Conservation (phyloP, 108 stramenopile species). For the Nitzschia sp. region DNA sequence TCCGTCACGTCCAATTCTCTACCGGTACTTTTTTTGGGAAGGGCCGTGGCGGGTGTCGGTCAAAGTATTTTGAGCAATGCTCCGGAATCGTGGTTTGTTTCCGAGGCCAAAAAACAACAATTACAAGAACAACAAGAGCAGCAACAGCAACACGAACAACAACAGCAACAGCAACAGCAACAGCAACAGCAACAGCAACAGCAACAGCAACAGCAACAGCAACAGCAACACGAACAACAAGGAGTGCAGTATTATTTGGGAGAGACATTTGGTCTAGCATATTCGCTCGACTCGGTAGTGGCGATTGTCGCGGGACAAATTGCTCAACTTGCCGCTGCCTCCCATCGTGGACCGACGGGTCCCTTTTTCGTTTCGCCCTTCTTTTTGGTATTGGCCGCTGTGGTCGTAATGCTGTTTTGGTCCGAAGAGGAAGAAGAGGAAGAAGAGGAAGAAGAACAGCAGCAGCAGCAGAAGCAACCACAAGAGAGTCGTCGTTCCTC, state of each 20-base stretch:
- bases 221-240: conserved; percentile 14
- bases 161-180: conserved; percentile 3
- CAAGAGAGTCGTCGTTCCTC: conserved; percentile 80
- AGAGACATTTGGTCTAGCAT: conserved; percentile 32
- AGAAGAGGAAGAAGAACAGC: too few species aligned
- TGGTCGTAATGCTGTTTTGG: conserved; percentile 68
- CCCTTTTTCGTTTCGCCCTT: conserved; percentile 84
- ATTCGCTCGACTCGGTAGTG: conserved; percentile 81
- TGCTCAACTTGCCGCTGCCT: conserved; percentile 54
- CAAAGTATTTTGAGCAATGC: conserved; percentile 82
- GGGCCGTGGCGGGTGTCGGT: conserved; percentile 82
- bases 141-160: conserved; percentile 13
- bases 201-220: too few species aligned
- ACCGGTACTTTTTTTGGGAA: conserved; percentile 60
- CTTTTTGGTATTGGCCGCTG: conserved; percentile 66
- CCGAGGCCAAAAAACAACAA: conserved; percentile 57
- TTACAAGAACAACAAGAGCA: conserved; percentile 15
- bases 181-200: too few species aligned
- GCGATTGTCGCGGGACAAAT: conserved; percentile 89
- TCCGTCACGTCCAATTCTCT: conserved; percentile 55
- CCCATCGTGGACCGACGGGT: conserved; percentile 75
- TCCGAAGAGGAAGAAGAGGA: too few species aligned
- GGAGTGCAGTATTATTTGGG: background rate
- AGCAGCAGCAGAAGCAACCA: too few species aligned
- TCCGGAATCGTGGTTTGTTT: conserved; percentile 90